Conservation (phyloP, 2,329 filamentous ascomycete genomes). For the Calonectria pteridis region DNA sequence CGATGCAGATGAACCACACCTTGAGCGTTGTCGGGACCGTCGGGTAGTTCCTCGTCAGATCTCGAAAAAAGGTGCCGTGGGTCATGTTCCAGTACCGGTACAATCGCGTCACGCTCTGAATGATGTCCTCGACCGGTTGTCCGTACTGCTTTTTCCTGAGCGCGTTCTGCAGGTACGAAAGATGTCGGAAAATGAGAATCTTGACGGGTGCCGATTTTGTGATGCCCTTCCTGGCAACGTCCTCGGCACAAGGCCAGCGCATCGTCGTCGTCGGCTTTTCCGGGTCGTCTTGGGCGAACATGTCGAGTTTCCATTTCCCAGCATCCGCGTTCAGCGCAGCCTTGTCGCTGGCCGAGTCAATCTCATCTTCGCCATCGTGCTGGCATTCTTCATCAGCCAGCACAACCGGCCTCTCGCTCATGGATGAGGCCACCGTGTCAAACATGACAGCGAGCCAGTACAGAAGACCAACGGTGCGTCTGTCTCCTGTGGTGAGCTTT, state of each 20-base stretch:
- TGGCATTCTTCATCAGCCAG: conserved; percentile 55
- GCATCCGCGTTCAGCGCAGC: not conserved
- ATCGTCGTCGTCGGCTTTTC: conserved; percentile 28
- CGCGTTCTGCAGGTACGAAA: conserved; percentile 65
- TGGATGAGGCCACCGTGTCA: conserved; percentile 67
- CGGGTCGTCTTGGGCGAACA: conserved; percentile 41
- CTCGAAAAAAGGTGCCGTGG: conserved; percentile 64
- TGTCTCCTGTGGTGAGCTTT: conserved; percentile 35
- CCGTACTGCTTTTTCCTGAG: conserved; percentile 53
- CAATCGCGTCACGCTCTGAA: conserved; percentile 60
- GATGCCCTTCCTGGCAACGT: conserved; percentile 60
- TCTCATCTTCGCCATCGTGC: conserved; percentile 38
- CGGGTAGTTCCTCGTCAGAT: conserved; percentile 63
- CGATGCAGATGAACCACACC: conserved; percentile 70
- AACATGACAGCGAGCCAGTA: conserved; percentile 72
- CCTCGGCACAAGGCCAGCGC: conserved; percentile 67
- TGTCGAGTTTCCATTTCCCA: conserved; percentile 32
- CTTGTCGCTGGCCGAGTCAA: not conserved
- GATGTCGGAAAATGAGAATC: conserved; percentile 67
- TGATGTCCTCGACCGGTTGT: conserved; percentile 59
- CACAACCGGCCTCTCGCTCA: conserved; percentile 54
- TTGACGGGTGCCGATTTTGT: conserved; percentile 68
- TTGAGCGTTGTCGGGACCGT: conserved; percentile 64
- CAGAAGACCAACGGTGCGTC: conserved; percentile 63
- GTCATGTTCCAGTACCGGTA: conserved; percentile 67